Base-by-base conservation (phyloP, 2,329 filamentous ascomycete species). In the Ascochyta clinopodiicola region DNA sequence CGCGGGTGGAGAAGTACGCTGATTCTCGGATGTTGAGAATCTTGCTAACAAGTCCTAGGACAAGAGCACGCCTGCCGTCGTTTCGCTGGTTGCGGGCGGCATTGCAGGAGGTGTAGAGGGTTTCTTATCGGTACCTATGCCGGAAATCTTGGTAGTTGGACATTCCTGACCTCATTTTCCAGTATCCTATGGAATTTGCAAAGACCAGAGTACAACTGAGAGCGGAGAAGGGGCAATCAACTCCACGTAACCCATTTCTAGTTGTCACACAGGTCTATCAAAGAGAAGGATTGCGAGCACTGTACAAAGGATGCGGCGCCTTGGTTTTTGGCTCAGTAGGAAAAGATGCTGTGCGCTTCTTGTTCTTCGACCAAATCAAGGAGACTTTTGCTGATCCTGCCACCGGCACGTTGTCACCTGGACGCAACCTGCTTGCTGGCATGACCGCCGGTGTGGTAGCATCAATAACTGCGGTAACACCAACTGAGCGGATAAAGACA, bases 401-500 rank as follows among this genome's bases (percentile, higher is more conserved):
- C 6, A 83, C 82, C 1, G 86, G 85, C 0, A 81, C 78, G 1
- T 71, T 89, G 7, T 83, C 84, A 0, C 81, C 86, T 0, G 64
- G 78, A 0, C 75, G 82, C 2, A 87, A 84, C 35, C 79, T 89
- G n/a, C 66, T 84, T 0, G 86, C 86, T 5, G 87, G 87, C 8
- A 88, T 89, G 84, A 75, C 79, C 1, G 84, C 85, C 0, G 87
- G 87, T 0, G 80, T 86, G 0, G 80, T 87, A 0, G 86, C 87
- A 17, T 85, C 81, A 50, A 78, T 87, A 0, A 80, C 83, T n/a
- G 86, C 86, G 1, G 87, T 90, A 1, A 90, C 87, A 2, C 87
- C 87, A 0, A 88, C 85, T 0, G 87, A 90, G 65, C 79, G 87
- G 15, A 84, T 90, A 66, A 90, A 89, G 69, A 90, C 87, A 1